Evolutionary conservation across 2,329 filamentous ascomycete genomes (phyloP), one percentile per base, ranked within the genome.

Genomic region (Alternaria sp.): DNA sequence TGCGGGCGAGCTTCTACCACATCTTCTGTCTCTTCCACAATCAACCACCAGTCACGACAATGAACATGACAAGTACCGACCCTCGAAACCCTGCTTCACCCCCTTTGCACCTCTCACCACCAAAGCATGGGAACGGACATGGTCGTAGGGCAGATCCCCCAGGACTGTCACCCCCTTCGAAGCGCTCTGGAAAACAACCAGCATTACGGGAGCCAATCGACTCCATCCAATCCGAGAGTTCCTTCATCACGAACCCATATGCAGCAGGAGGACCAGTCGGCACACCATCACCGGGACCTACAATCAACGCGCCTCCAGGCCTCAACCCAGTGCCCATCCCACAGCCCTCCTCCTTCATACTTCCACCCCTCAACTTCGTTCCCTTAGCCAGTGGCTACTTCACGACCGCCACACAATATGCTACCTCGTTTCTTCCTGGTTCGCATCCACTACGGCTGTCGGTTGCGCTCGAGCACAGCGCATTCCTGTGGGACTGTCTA

Each of bases 21-120:
- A 93, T 99, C 67, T 97, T 97, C 77, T 95, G 96, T 54, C 86
- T 98, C 12, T 98, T 97, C 75, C 93, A 97, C 81, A 97, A 97
- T 79, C 88, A 92, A 54, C 94, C 94, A 0, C 85, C 90, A 0
- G 87, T 97, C 57, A 77, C 76, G 2, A 67, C 69, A 26, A 73
- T 74, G 9, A 77, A 77, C 58, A 76, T 78, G 71, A 67, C 69
- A 28, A 68, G 68, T 3, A 70, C 70, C 16, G 76, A 78, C 56
- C 62, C 69, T 51, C 68, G 74, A 38, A 54, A 60, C n/a, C 59
- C 67, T 32, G 69, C 62, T 8, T 65, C 63, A n/a, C 70, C 72
- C 42, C 64, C 70, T 6, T 51, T 74, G 28, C 68, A 72, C 16
- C 57, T 67, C 6, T 71, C 70, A 14, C 69, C 71, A 34, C 62